phyloP scores from a whole-genome alignment of 495 filamentous ascomycete species.

The Talaromyces thailandensis region DNA sequence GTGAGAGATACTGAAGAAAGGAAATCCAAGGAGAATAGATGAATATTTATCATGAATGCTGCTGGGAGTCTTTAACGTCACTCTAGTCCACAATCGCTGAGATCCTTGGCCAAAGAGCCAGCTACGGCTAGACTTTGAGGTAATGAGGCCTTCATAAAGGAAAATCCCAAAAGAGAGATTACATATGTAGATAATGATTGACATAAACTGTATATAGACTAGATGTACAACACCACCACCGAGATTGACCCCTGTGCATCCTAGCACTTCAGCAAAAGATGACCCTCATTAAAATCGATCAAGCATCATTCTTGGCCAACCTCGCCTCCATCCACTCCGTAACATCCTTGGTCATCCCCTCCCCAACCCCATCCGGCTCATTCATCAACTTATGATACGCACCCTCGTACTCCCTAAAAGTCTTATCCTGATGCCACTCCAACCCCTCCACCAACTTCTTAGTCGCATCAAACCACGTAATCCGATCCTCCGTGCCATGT shows the following conservation, averaged over 20 bases:
- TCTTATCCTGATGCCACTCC: conserved; percentile 48
- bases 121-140: too few species aligned
- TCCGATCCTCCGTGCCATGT: conserved; percentile 44
- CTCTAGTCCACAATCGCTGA: too few species aligned
- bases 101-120: too few species aligned
- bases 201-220: too few species aligned
- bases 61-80: too few species aligned
- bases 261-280: neutral
- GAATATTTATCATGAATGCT: neutral
- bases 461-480: conserved; percentile 52
- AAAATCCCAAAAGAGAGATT: too few species aligned
- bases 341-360: conserved; percentile 60
- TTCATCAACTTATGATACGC: conserved; percentile 68
- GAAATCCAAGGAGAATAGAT: neutral
- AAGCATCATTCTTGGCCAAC: neutral
- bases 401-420: conserved; percentile 65
- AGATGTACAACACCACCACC: too few species aligned
- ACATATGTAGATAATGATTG: too few species aligned
- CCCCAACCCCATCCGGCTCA: conserved; percentile 52
- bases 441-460: conserved; percentile 51
- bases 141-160: too few species aligned
- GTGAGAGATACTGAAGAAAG: neutral
- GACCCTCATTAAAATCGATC: too few species aligned
- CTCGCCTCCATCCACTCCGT: conserved; percentile 52
- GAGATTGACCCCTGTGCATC: neutral